Evolutionary conservation across 192 early-diverging fungal species (phyloP), one percentile per base, ranked within the genome.

Genomic region (Rhizoclosmatium globosum): DNA sequence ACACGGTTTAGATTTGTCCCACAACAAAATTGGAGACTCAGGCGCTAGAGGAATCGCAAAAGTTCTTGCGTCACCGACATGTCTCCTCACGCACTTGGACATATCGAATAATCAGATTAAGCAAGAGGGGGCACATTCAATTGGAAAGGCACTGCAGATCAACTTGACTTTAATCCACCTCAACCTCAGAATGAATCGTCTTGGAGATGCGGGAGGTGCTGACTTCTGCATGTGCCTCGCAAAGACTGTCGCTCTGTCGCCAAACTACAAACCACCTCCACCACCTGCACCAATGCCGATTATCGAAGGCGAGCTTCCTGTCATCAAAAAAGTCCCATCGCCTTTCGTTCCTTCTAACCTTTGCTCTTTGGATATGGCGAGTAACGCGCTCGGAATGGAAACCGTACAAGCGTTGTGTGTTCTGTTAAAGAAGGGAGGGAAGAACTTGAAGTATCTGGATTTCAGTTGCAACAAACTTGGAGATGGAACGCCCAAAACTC

Each of bases 401-500:
- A 79, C 79, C 4, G 82, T 82, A 13, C 50, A 21, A 4, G 66
- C 76, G 13, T 50, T 87, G 15, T 82, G 77, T 38, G 71, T 59
- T 19, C 50, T 84, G 3, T 74, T 86, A 21, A 83, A 82, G 68
- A 74, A 77, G 44, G 85, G 83, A 38, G 75, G 74, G 19, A 62
- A 58, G 47, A 57, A 60, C 19, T 75, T 86, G 57, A 67, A 39
- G 13, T 44, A 21, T 1, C 42, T 88, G 65, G 85, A 88, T 59
- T 61, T 88, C n/a, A 84, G 82, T 56, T 89, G 87, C 69, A 87
- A 89, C 61, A 85, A 79, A 62, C 71, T 89, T 2, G 85, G 87
- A 43, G 57, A 80, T 3, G 48, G 60, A 19, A 3, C 11, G 3
- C 7, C 79, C 31, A 82, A 68, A 58, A 38, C 67, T 39, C 45